Evolutionary conservation across 192 early-diverging fungal species (phyloP), one percentile per base, ranked within the genome.

Genomic region (Coemansia umbellata): DNA sequence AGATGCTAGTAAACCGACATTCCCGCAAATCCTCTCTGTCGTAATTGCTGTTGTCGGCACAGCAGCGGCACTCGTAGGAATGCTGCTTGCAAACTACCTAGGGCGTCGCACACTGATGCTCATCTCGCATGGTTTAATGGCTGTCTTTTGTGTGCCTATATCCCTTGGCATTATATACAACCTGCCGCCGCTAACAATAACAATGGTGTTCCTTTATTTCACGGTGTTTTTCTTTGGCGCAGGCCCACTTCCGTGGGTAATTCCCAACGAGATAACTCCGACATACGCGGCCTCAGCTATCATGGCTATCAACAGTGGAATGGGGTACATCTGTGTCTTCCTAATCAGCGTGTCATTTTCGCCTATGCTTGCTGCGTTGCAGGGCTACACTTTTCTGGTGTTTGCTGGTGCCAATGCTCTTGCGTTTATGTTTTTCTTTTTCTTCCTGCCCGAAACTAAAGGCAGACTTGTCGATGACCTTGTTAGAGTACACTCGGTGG

Each of bases 381-480:
- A 53, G 4, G 67, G 69, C 1, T 69, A 64, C 44, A 74, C 66
- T 8, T 85, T 85, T 35, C 58, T 86, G 21, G 55, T 91, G 13
- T 90, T 91, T 69, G 78, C 79, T 3, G 73, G 63, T 3, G 43
- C 85, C 37, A 83, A 84, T 24, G 66, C 78, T 42, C 27, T 74
- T 15, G 81, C 80, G 8, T 75, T 80, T n/a, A 37, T 81, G 6
- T 85, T 86, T 41, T 69, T 83, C 28, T 67, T 67, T 27, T 57
- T 78, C 43, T 81, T 81, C 36, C 73, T 93, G 15, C 90, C 90
- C 4, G 91, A 92, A 76, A 91, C 88, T 8, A 86, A 86, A 52
- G 88, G 84, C 47, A 65, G 81, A 33, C 74, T 71, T 8, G 56
- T 85, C 10, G 75, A 85, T 17, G 83, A 86, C 19, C 53, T 83